Conservation (phyloP, 805 yeast species). For the Candida ficus region DNA sequence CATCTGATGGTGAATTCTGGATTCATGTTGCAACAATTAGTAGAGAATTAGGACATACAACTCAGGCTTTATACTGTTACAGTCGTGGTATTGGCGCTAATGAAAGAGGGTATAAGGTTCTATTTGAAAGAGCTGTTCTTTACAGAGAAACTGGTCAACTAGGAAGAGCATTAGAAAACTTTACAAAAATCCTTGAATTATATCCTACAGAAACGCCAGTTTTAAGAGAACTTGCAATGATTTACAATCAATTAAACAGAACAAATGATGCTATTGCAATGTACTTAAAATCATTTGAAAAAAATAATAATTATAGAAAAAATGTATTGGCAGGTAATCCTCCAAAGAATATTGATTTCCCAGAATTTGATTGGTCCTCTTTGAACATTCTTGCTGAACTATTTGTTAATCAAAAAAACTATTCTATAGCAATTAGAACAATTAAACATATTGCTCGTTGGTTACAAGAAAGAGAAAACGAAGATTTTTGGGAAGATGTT, state of each 20-base stretch:
- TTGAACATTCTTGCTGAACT: slow-evolving; percentile 80
- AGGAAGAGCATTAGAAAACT: slow-evolving; percentile 71
- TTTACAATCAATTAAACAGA: slow-evolving; percentile 46
- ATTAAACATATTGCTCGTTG: slow-evolving; percentile 75
- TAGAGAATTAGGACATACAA: slow-evolving; percentile 56
- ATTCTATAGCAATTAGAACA: slow-evolving; percentile 55
- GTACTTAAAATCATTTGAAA: slow-evolving; percentile 58
- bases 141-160: slow-evolving; percentile 61
- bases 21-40: slow-evolving; percentile 67
- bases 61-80: slow-evolving; percentile 79
- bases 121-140: slow-evolving; percentile 61
- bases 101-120: slow-evolving; percentile 45
- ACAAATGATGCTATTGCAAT: slow-evolving; percentile 69
- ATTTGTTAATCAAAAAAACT: slow-evolving; percentile 63
- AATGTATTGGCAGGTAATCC: slow-evolving; percentile 4
- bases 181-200: slow-evolving; percentile 49
- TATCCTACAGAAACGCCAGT: slow-evolving; percentile 58
- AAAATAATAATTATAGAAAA: slow-evolving; percentile 44
- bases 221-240: slow-evolving; percentile 55
- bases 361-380: slow-evolving; percentile 82
- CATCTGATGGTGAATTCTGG: slow-evolving; percentile 77
- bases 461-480: slow-evolving; percentile 65
- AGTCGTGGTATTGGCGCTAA: slow-evolving; percentile 51
- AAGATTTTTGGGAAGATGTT: slow-evolving; percentile 39
- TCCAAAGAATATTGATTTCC: slow-evolving; percentile 23